Evolutionary conservation across 305 asterid genomes (phyloP), one percentile per base, ranked within the genome.

Genomic region (Fraxinus sp.): DNA sequence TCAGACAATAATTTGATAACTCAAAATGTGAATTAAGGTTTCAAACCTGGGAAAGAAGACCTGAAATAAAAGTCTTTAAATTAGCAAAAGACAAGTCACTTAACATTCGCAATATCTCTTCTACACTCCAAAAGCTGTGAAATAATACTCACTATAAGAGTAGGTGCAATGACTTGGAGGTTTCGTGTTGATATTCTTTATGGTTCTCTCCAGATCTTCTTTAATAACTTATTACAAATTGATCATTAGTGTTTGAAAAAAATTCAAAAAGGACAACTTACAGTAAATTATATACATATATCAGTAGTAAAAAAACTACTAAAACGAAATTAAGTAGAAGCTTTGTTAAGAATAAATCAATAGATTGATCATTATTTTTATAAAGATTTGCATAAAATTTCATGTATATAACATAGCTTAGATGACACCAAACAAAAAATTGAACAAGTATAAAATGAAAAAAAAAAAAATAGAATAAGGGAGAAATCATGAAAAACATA

Each of bases 151-250:
- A 96, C 84, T 94, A 86, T 82, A 97, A 86, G 89, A 88, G 90
- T 94, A 93, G 49, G 95, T 88, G 74, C 97, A 85, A 86, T 96
- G 99, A 85, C 32, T n/a, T n/a, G n/a, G 86, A 82, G 99, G 99
- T 89, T 93, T 92, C 97, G 92, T 94, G 86, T 96, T 96, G 83
- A 97, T 89, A 82, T 96, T 96, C 87, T 91, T 94, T 90, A 94
- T 87, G 83, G 91, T 91, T 90, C 98, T 92, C 85, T 94, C 95
- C 89, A 92, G 72, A 81, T 92, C 95, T 90, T 96, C 98, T 90
- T 93, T 94, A 77, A 93, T 86, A 79, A 94, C 97, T 97, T 96
- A 92, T 83, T 84, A 81, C 55, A 79, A 89, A 75, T 75, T 16
- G 39, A 82, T 70, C 82, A 82, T 83, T 70, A 89, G 83, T 64